Percentiles rank a stretch among this genome's conserved stretches.
Evolutionary conservation across 208 protist genomes (phyloP).

Genomic region (Wallacemonas collosoma): DNA sequence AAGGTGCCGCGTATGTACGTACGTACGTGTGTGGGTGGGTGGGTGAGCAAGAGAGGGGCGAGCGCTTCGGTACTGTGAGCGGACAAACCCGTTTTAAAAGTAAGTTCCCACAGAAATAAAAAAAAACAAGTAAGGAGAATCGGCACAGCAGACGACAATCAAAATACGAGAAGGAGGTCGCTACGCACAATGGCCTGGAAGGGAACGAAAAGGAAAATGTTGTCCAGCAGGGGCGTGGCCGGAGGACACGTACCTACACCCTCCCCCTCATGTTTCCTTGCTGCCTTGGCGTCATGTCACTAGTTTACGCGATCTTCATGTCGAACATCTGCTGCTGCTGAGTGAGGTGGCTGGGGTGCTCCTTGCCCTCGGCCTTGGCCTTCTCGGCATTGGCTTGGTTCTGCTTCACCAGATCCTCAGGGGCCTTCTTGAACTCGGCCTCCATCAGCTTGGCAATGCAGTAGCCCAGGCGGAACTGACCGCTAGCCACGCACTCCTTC

Average conservation of each 20-base stretch:
- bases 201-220: constrained; percentile 88
- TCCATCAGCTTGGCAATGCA: too few species aligned
- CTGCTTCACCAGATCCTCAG: too few species aligned
- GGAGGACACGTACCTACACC: too few species aligned
- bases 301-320: constrained; percentile 82
- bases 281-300: too few species aligned
- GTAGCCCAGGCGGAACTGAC: too few species aligned
- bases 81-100: not conserved
- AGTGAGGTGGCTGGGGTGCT: constrained; percentile 1
- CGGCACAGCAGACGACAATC: not conserved
- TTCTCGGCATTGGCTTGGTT: too few species aligned
- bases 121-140: not conserved
- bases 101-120: not conserved
- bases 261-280: too few species aligned
- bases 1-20: not conserved
- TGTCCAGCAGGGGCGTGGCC: constrained; percentile 35
- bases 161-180: not conserved
- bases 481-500: too few species aligned
- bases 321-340: constrained; percentile 82
- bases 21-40: not conserved
- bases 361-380: too few species aligned
- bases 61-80: not conserved
- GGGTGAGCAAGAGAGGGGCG: not conserved
- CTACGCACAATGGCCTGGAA: constrained; percentile 86
- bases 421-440: too few species aligned